These are phyloP conservation scores for Plasmopara viticola DNA, from an alignment of 352 stramenopile species.

Conservation along the genomic window DNA sequence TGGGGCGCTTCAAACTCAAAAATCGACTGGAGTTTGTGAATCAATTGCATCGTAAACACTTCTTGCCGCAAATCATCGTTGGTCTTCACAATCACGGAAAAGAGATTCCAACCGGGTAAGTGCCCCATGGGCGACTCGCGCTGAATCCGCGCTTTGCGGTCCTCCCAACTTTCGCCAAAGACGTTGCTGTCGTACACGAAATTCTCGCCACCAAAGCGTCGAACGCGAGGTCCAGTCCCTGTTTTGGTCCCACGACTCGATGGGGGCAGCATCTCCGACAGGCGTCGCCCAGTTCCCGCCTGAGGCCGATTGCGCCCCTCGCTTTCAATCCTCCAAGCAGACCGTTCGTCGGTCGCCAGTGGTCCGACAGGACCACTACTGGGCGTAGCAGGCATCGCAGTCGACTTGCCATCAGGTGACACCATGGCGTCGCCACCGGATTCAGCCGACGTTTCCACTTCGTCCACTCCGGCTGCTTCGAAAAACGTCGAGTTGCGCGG, in stretches of 20 bases:
- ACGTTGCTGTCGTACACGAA: conserved; percentile 77
- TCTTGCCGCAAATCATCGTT: conserved; percentile 97
- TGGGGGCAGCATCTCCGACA: conserved; percentile 18
- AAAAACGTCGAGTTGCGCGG: conserved; percentile 58
- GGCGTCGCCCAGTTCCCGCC: conserved; percentile 7
- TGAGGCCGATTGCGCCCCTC: too few relatives aligned
- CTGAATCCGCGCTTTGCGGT: conserved; percentile 51
- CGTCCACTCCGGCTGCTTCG: conserved; percentile 34
- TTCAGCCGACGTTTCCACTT: conserved; percentile 29
- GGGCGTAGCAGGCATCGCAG: conserved; percentile 18
- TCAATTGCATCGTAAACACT: conserved; percentile 96
- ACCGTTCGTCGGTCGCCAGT: too few relatives aligned
- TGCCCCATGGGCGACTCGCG: conserved; percentile 69
- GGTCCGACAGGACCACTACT: too few relatives aligned
- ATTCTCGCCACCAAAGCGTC: conserved; percentile 42
- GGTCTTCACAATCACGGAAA: conserved; percentile 95
- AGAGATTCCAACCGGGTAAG: conserved; percentile 83
- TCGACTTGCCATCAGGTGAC: conserved; percentile 24
- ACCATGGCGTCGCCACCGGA: conserved; percentile 22
- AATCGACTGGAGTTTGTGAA: conserved; percentile 92
- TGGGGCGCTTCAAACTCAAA: conserved; percentile 90
- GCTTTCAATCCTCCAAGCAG: too few relatives aligned
- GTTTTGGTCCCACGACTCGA: conserved; percentile 27
- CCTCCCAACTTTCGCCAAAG: conserved; percentile 71
- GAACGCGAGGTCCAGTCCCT: conserved; percentile 13